Base-by-base conservation (phyloP, 139 green algal species). In the Diplosphaera chodatii region DNA sequence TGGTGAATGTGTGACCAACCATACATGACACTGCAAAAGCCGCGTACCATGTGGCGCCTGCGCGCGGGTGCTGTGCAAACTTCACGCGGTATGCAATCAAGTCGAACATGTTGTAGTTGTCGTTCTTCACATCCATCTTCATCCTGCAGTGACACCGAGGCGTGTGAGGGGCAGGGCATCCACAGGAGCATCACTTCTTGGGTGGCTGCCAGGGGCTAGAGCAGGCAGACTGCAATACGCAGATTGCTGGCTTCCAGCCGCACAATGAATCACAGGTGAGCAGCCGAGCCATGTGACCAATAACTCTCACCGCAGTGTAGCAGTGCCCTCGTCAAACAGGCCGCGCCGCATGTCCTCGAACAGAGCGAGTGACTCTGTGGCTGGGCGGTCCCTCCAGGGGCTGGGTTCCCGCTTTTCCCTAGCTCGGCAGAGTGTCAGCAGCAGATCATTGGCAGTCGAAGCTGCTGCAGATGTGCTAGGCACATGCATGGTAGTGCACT, bases 61-160 rank as follows among this genome's bases (percentile, higher is more conserved):
- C 89, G 55, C 96, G 88, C 13, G 95, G 94, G 84, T 99, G 95
- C 70, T 67, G 25, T 41, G 82, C 74, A 69, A 93, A 96, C 82
- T 98, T 99, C 83, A 99, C 93, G 71, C 96, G 89, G 84, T 97
- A 97, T 0, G 92, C 93, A 48, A 98, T 96, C 0, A 98, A 84
- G 87, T 97, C 94, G 80, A 90, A 98, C 94, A 99, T 98, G 81
- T 96, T 97, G 73, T 80, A 90, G 84, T 98, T 98, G 33, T 97
- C 91, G 76, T 98, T 98, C 73, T 84, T 84, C 62, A 76, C 77
- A 73, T 95, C 94, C 86, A 90, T 89, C 74, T 84, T 86, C 85
- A 93, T 88, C 31, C 40, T 75, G 70, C 40, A 25, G 16, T 23
- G 48, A 3, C 48, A 59, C 3, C 3, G 4, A 3, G 22, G 16